phyloP scores from a whole-genome alignment of 139 green algal species.

The Chlorella vulgaris region DNA sequence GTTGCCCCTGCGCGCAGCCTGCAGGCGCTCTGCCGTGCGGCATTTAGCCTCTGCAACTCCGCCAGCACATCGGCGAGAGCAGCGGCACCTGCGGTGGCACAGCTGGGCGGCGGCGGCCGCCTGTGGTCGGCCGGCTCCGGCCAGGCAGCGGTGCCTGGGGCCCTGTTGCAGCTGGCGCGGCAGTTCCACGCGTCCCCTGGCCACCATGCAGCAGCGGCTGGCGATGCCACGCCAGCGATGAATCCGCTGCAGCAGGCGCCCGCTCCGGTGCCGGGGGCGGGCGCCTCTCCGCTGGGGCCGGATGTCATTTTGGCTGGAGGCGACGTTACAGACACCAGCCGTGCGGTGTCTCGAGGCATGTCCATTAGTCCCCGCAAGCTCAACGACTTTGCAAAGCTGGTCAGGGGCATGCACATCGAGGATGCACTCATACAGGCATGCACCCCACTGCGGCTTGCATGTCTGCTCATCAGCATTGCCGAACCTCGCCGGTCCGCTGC shows the following conservation, averaged over 20 bases:
- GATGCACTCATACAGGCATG: conserved; percentile 45
- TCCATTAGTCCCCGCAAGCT: conserved; percentile 46
- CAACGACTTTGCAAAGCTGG: conserved; percentile 43
- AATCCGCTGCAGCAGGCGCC: conserved; percentile 45
- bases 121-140: background rate
- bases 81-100: background rate
- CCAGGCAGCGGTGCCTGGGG: background rate
- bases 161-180: conserved; percentile 22
- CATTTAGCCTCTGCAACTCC: conserved; percentile 14
- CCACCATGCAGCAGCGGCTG: background rate
- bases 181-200: background rate
- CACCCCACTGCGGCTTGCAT: background rate
- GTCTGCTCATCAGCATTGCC: background rate
- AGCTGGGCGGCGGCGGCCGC: background rate
- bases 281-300: background rate
- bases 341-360: conserved; percentile 20
- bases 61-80: conserved; percentile 15
- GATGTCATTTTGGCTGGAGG: background rate
- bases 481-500: background rate
- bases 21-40: conserved; percentile 20
- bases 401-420: conserved; percentile 36
- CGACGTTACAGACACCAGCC: background rate
- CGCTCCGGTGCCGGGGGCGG: background rate
- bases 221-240: background rate
- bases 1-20: conserved; percentile 1